Conservation (phyloP, 2,329 filamentous ascomycete species). For the Calonectria honghensis region DNA sequence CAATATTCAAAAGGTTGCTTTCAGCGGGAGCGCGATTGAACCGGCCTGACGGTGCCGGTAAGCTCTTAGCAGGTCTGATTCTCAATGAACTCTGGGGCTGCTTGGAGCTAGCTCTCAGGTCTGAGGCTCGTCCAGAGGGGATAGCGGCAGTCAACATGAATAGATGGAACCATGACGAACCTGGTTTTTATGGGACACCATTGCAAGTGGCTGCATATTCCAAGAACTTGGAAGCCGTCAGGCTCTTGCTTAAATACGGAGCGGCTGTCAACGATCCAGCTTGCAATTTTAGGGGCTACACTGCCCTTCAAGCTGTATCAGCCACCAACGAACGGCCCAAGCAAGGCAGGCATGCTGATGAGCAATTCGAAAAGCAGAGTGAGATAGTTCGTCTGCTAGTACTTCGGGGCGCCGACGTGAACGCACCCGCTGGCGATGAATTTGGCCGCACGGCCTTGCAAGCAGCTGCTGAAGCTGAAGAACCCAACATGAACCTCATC, state of each 20-base stretch:
- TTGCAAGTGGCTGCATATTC: conserved; percentile 1
- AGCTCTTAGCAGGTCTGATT: background rate
- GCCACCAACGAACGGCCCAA: background rate
- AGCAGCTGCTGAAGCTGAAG: background rate
- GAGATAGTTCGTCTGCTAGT: background rate
- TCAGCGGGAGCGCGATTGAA: background rate
- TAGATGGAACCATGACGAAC: background rate
- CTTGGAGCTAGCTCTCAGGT: background rate
- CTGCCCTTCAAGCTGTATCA: conserved; percentile 6
- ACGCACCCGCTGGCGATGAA: background rate
- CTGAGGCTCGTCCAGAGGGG: background rate
- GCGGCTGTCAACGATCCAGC: background rate
- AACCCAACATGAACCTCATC: background rate
- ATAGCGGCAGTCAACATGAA: background rate
- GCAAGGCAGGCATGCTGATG: background rate
- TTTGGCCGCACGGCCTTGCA: conserved; percentile 15
- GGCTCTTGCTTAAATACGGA: background rate
- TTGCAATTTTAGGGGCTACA: background rate
- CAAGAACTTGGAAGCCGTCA: background rate
- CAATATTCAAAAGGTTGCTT: conserved; percentile 8
- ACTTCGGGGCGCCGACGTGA: background rate
- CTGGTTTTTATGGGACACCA: conserved; percentile 3
- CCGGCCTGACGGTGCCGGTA: background rate
- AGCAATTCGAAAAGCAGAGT: background rate
- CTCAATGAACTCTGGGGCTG: background rate